Evolutionary conservation across 345 rosid genomes (phyloP).

Genomic region (Fremontodendron californicum): DNA sequence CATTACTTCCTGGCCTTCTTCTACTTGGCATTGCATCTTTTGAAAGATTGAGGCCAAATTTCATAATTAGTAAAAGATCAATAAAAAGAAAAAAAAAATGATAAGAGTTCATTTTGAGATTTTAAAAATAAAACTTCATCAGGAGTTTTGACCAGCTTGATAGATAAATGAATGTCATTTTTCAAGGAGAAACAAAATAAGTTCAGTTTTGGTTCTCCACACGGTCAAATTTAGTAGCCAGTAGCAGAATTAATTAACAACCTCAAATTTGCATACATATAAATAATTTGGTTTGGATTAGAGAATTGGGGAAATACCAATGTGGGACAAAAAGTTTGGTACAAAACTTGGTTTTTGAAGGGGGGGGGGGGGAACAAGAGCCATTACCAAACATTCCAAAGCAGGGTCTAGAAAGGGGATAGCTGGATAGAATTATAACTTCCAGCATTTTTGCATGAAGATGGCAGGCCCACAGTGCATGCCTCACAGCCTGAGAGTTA

Average conservation of each 20-base stretch:
- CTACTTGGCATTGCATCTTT: not conserved
- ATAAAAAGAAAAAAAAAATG: not conserved
- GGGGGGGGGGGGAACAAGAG: not conserved
- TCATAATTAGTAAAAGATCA: not conserved
- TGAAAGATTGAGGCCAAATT: not conserved
- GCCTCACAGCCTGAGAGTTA: not conserved
- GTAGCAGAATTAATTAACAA: not conserved
- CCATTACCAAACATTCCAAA: not conserved
- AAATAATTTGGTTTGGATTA: not conserved
- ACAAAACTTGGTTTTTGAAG: too few relatives aligned
- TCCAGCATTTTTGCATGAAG: not conserved
- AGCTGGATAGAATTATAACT: not conserved
- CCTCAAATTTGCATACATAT: not conserved
- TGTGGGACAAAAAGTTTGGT: not conserved
- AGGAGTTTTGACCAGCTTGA: not conserved
- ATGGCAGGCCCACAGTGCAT: not conserved
- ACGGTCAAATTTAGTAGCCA: not conserved
- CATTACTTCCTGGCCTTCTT: not conserved
- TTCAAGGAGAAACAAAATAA: not conserved
- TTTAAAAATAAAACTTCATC: not conserved
- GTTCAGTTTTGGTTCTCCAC: not conserved
- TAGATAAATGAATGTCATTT: not conserved
- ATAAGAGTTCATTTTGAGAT: not conserved
- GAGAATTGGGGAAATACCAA: not conserved
- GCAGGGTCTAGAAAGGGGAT: not conserved